Evolutionary conservation across 2,329 filamentous ascomycete genomes (phyloP).

Genomic region (Ophiocordyceps camponoti-floridani): DNA sequence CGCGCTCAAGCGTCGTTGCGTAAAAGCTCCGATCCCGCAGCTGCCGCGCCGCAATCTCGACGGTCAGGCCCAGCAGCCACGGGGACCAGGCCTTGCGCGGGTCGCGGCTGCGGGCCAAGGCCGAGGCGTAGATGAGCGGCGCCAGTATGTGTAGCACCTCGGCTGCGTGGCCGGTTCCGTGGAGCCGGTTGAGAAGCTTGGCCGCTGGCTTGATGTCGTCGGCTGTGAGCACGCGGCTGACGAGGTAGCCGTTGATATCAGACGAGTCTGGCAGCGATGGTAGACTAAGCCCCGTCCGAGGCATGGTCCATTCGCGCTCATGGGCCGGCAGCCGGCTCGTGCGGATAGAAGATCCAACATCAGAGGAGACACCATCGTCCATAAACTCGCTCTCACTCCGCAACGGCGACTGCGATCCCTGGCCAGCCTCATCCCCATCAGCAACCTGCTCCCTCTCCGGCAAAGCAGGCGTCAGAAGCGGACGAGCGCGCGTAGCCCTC

Average conservation of each 20-base stretch:
- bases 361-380: neutral
- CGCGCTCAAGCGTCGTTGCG: slow-evolving; percentile 73
- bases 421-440: slow-evolving; percentile 19
- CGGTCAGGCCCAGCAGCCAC: slow-evolving; percentile 70
- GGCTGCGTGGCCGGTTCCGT: slow-evolving; percentile 55
- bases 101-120: slow-evolving; percentile 54
- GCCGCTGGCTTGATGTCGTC: slow-evolving; percentile 93
- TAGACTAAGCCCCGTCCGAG: slow-evolving; percentile 73
- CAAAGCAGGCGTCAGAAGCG: slow-evolving; percentile 65
- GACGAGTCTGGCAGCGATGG: slow-evolving; percentile 65
- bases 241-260: slow-evolving; percentile 74
- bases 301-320: slow-evolving; percentile 68
- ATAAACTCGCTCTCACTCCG: neutral
- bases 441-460: slow-evolving; percentile 73
- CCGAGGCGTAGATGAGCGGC: slow-evolving; percentile 70
- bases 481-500: slow-evolving; percentile 65
- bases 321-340: slow-evolving; percentile 15
- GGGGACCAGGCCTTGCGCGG: slow-evolving; percentile 67
- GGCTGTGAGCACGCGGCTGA: slow-evolving; percentile 78
- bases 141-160: slow-evolving; percentile 86
- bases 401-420: slow-evolving; percentile 18
- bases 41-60: slow-evolving; percentile 83
- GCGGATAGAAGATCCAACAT: neutral
- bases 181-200: slow-evolving; percentile 66
- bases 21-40: slow-evolving; percentile 56